Base-by-base conservation (phyloP, 1,284 basidiomycete species). In the Naganishia sp. region DNA sequence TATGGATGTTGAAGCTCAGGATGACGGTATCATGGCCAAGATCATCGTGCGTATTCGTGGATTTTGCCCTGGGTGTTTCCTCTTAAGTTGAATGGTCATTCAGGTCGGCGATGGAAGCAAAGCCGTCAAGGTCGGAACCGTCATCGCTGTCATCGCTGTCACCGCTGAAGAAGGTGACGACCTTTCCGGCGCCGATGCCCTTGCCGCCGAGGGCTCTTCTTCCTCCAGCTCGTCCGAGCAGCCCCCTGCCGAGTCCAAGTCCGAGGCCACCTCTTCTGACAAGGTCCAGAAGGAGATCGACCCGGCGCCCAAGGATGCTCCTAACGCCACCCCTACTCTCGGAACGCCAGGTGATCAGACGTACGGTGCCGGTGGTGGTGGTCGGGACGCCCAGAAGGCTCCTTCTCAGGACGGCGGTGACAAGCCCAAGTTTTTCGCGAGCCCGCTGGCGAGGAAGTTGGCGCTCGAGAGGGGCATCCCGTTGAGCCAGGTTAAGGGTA, bases 1-100 rank as follows among this genome's bases (percentile, higher is more conserved):
- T 49, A 99, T 99, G 81, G 95, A 99, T 81, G 95, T 99, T 31
- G 95, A 99, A 81, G 93, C 95, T 17, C 93, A 94, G 81, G 95
- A 99, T 57, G 94, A 98, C 72, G 95, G 95, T 76, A 82, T 97
- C 69, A 82, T 99, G 68, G 94, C 90, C 63, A 98, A 97, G 85
- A 96, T 85, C 72, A 74, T 85, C 63, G 82, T 84, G 71, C 70
- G 82, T 80, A 25, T 10, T 35, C 21, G 6, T 18, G 2, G 11
- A 17, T 21, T 18, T n/a, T n/a, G n/a, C n/a, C n/a, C n/a, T n/a
- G n/a, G n/a, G n/a, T 6, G 6, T 7, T 60, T 15, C 10, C 54
- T 31, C 39, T 51, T 25, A 35, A 52, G 28, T 15, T 47, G n/a
- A n/a, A n/a, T n/a, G n/a, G 17, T 28, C 17, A 3, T 39, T 10